A percentile compares a stretch with the other conserved stretches of the same genome.
Conservation (phyloP, 2,329 filamentous ascomycete species). For the Aspergillus fumigatiaffinis region DNA sequence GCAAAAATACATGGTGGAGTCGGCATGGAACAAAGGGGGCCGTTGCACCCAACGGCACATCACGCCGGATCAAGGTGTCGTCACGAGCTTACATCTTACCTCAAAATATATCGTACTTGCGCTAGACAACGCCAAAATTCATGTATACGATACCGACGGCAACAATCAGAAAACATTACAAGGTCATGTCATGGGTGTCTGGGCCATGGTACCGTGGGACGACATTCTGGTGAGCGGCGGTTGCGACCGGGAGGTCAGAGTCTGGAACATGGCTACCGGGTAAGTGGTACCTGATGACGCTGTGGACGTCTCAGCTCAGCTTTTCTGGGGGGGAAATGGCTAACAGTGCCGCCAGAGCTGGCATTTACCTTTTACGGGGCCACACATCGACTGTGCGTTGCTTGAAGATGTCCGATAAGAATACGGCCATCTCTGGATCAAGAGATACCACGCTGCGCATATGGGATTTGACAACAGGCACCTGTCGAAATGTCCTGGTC, state of each 20-base stretch:
- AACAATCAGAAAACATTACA: conserved; percentile 83
- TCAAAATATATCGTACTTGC: conserved; percentile 96
- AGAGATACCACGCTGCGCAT: conserved; percentile 90
- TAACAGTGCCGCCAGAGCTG: conserved; percentile 50
- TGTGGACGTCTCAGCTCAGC: not conserved
- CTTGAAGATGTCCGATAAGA: conserved; percentile 92
- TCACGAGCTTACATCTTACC: conserved; percentile 91
- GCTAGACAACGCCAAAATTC: conserved; percentile 96
- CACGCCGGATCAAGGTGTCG: conserved; percentile 92
- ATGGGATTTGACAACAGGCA: conserved; percentile 86
- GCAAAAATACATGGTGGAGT: conserved; percentile 93
- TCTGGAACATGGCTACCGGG: conserved; percentile 95
- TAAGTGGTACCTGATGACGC: conserved; percentile 40
- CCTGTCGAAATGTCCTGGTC: conserved; percentile 86
- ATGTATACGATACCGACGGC: conserved; percentile 92
- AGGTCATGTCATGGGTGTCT: conserved; percentile 98
- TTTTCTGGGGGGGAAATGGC: conserved; percentile 5
- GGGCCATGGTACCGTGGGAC: conserved; percentile 98
- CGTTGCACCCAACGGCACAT: conserved; percentile 79
- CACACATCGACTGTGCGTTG: conserved; percentile 97
- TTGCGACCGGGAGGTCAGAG: conserved; percentile 91
- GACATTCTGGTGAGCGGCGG: conserved; percentile 93
- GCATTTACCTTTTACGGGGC: conserved; percentile 78
- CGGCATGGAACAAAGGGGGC: conserved; percentile 93
- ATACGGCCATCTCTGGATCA: conserved; percentile 93